phyloP scores from a whole-genome alignment of 257 asterid species.

The Scutellaria barbata region DNA sequence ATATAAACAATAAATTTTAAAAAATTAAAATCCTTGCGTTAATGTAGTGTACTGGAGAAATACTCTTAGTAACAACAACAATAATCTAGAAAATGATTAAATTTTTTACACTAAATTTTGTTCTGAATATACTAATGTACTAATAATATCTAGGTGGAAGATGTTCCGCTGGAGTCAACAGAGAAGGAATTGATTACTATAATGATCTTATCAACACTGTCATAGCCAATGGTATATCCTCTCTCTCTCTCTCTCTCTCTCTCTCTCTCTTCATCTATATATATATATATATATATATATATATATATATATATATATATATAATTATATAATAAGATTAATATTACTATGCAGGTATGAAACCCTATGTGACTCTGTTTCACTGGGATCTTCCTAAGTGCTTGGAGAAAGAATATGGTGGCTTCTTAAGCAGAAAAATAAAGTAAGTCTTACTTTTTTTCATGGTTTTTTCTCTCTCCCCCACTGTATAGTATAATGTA shows the following conservation, averaged over 20 bases:
- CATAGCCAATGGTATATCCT: not conserved
- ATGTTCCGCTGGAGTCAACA: constrained; percentile 12
- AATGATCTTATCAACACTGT: constrained; percentile 35
- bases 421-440: constrained; percentile 18
- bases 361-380: constrained; percentile 36
- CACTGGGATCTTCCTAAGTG: constrained; percentile 35
- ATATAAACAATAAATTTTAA: too few species aligned
- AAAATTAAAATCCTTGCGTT: too few species aligned
- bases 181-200: constrained; percentile 38
- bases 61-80: too few species aligned
- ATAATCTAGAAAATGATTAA: not conserved
- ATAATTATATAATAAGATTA: not conserved
- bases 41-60: too few species aligned
- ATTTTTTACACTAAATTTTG: not conserved
- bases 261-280: too few species aligned
- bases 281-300: too few species aligned
- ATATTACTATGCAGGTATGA: not conserved
- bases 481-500: too few species aligned
- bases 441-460: not conserved
- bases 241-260: not conserved
- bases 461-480: too few species aligned
- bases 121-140: not conserved
- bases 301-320: not conserved
- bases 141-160: constrained; percentile 28
- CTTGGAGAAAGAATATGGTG: constrained; percentile 39